phyloP scores from a whole-genome alignment of 352 stramenopile genomes.

The Peronosclerospora sorghi region DNA sequence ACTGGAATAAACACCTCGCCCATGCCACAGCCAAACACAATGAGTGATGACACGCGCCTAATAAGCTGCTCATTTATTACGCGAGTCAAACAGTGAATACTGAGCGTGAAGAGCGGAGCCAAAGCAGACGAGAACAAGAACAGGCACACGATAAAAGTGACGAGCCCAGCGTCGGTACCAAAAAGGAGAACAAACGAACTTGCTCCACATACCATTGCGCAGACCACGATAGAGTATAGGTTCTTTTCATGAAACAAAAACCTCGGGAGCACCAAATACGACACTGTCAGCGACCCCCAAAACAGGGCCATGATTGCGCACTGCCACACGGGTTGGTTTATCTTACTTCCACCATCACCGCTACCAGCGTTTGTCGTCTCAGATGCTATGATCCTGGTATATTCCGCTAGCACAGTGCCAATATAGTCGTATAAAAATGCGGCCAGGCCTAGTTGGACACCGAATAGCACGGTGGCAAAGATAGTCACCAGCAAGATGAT shows the following conservation, averaged over 20 bases:
- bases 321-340: constrained; percentile 36
- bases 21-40: constrained; percentile 77
- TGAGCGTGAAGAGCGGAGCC: constrained; percentile 71
- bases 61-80: constrained; percentile 77
- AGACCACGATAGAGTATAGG: constrained; percentile 65
- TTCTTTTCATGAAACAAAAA: constrained; percentile 73
- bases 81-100: constrained; percentile 71
- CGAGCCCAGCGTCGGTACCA: constrained; percentile 37
- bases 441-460: constrained; percentile 62
- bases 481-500: constrained; percentile 81
- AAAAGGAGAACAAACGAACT: constrained; percentile 66
- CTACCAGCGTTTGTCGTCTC: constrained; percentile 8
- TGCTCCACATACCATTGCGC: constrained; percentile 47
- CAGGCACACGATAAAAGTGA: constrained; percentile 40
- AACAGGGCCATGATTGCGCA: constrained; percentile 66
- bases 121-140: constrained; percentile 54
- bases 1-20: constrained; percentile 76
- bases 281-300: constrained; percentile 57
- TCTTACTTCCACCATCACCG: constrained; percentile 4
- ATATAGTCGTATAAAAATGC: constrained; percentile 79
- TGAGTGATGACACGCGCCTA: constrained; percentile 67
- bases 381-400: constrained; percentile 6
- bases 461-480: constrained; percentile 62
- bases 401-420: constrained; percentile 35
- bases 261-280: constrained; percentile 63